Evolutionary conservation across 129 eudicot genomes (phyloP).

Genomic region (Lactuca sativa): DNA sequence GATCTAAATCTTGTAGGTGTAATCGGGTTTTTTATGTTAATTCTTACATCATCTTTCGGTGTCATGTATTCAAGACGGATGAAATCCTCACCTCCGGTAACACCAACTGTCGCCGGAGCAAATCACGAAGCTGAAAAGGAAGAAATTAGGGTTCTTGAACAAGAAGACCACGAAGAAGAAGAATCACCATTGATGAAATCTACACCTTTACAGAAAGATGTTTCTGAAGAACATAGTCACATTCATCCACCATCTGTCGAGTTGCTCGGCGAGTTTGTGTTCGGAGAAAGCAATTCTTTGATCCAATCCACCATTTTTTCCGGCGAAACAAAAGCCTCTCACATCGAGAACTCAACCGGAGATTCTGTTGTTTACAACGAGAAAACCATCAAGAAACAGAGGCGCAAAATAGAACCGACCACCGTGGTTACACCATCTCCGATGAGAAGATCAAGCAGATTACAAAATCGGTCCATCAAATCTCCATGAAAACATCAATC

Average conservation of each 20-base stretch:
- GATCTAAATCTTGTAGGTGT: slow-evolving; percentile 4
- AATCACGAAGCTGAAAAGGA: slow-evolving; percentile 7
- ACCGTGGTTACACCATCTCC: slow-evolving; percentile 41
- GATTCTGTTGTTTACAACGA: slow-evolving; percentile 21
- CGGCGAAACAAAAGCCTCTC: slow-evolving; percentile 21
- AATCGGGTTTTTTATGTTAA: slow-evolving; percentile 10
- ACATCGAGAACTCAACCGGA: slow-evolving; percentile 12
- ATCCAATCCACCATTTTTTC: slow-evolving; percentile 21
- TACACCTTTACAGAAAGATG: slow-evolving; percentile 26
- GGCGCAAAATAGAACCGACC: slow-evolving; percentile 34
- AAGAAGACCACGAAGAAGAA: slow-evolving; percentile 8
- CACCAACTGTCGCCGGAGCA: slow-evolving; percentile 2
- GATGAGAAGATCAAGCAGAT: slow-evolving; percentile 70
- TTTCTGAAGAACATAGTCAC: slow-evolving; percentile 27
- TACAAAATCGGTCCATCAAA: slow-evolving; percentile 43
- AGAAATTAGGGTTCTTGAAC: slow-evolving; percentile 18
- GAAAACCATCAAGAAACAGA: slow-evolving; percentile 48
- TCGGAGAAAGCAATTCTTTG: slow-evolving; percentile 42
- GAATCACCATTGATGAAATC: slow-evolving; percentile 13
- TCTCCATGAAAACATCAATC: slow-evolving; percentile 47
- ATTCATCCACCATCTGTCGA: slow-evolving; percentile 44
- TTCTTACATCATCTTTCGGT: slow-evolving; percentile 37
- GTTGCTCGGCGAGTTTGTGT: slow-evolving; percentile 55
- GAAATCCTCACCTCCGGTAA: slow-evolving; percentile 10
- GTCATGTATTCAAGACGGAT: slow-evolving; percentile 24